Conservation (phyloP, 352 stramenopile species). For the Phytopythium montanum region DNA sequence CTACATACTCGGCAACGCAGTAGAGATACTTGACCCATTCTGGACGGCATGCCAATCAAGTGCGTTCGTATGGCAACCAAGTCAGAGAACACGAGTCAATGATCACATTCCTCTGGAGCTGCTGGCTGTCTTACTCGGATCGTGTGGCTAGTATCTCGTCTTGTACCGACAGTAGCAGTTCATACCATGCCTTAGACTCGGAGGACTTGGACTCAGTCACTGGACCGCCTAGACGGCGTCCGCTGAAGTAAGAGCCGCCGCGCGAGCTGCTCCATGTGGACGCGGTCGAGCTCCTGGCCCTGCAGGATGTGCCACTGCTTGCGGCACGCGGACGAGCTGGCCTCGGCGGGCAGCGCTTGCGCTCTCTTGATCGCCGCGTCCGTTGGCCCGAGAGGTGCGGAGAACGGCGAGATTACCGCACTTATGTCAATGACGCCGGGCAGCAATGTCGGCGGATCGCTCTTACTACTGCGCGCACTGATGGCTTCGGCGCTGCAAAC, state of each 20-base stretch:
- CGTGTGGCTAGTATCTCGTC: too few relatives aligned
- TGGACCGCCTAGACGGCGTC: constrained; percentile 9
- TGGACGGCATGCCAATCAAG: background rate
- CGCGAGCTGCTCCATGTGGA: constrained; percentile 42
- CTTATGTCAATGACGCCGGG: constrained; percentile 15
- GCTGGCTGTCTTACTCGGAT: too few relatives aligned
- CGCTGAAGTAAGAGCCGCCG: constrained; percentile 43
- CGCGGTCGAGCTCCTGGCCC: constrained; percentile 63
- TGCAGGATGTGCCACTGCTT: constrained; percentile 51
- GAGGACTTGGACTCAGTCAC: too few relatives aligned
- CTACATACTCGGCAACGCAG: background rate
- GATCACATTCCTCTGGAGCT: too few relatives aligned
- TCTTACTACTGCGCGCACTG: background rate
- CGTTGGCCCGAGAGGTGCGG: background rate
- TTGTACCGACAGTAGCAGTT: too few relatives aligned
- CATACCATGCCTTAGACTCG: too few relatives aligned
- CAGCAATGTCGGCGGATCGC: background rate
- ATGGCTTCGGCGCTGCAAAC: constrained; percentile 6
- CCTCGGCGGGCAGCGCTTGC: background rate
- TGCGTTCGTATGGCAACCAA: too few relatives aligned
- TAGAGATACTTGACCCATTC: background rate
- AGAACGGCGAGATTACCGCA: constrained; percentile 18
- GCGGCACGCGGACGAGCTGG: constrained; percentile 16
- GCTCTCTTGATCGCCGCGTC: constrained; percentile 12
- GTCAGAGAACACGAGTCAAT: too few relatives aligned